Conservation (phyloP, 179 eudicot genomes). For the Spinacia oleracea region DNA sequence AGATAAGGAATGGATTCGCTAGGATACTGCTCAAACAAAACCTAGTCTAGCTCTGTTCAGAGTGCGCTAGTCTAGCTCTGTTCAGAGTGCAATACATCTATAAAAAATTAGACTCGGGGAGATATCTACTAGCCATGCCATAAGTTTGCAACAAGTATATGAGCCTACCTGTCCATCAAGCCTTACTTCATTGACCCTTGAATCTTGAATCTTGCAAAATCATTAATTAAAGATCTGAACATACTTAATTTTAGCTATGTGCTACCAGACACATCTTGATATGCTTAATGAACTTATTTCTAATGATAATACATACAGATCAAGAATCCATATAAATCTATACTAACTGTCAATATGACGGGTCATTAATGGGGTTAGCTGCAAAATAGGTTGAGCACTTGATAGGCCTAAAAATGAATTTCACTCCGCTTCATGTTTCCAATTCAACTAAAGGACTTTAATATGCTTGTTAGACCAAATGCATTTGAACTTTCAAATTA, state of each 20-base stretch:
- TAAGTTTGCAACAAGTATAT: neutral
- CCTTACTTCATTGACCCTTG: neutral
- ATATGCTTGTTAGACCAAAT: neutral
- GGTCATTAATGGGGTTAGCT: neutral
- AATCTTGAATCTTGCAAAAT: too few species aligned
- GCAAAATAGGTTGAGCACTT: neutral
- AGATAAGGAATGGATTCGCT: neutral
- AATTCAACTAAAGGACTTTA: neutral
- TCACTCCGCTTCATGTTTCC: neutral
- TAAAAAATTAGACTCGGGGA: neutral
- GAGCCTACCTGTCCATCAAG: neutral
- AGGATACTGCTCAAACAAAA: neutral
- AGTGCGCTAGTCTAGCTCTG: neutral
- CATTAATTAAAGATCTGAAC: too few species aligned
- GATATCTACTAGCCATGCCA: neutral
- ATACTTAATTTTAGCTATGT: too few species aligned
- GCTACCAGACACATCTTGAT: too few species aligned
- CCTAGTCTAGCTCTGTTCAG: neutral
- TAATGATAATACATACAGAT: neutral
- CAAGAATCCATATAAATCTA: neutral
- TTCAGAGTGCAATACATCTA: neutral
- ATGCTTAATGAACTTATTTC: neutral
- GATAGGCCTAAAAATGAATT: neutral
- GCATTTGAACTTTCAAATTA: neutral
- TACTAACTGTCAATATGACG: too few species aligned